Evolutionary conservation across 306 rosid species (phyloP).

Genomic region (Cicer chorassanicum): DNA sequence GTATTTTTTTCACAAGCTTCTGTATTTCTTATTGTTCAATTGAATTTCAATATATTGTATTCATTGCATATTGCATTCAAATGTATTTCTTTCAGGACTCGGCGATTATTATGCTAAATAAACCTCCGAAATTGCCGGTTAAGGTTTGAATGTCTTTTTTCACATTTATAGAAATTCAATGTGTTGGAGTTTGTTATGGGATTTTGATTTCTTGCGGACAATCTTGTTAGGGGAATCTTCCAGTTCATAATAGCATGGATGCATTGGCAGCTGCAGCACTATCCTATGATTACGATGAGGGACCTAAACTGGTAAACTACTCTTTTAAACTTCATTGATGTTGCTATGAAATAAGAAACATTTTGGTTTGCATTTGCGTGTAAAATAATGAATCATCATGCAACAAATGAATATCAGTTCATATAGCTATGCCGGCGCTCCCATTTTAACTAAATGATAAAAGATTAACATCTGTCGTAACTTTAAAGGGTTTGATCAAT

Average conservation of each 20-base stretch:
- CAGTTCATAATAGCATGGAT: conserved; percentile 95
- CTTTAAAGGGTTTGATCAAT: conserved; percentile 12
- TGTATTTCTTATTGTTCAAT: conserved; percentile 15
- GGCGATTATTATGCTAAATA: conserved; percentile 80
- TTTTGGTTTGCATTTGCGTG: conserved; percentile 15
- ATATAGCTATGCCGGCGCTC: not conserved
- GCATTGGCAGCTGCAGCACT: conserved; percentile 96
- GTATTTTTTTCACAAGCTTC: not conserved
- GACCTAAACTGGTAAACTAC: conserved; percentile 83
- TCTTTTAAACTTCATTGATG: conserved; percentile 23
- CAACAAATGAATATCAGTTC: conserved; percentile 10
- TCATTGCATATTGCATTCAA: conserved; percentile 20
- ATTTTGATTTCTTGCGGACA: conserved; percentile 45
- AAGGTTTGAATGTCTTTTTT: conserved; percentile 63
- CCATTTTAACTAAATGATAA: conserved; percentile 22
- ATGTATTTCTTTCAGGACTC: conserved; percentile 68
- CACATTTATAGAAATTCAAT: conserved; percentile 22
- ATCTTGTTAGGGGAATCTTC: conserved; percentile 81
- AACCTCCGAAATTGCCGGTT: conserved; percentile 93
- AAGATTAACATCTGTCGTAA: conserved; percentile 17
- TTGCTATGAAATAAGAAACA: not conserved
- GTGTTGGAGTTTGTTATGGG: conserved; percentile 26
- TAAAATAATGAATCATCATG: conserved; percentile 27
- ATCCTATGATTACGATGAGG: conserved; percentile 80
- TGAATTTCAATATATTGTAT: conserved; percentile 33